Evolutionary conservation across 1,139 yeast species (phyloP).

Genomic region (Zygosaccharomyces pseudobailii): DNA sequence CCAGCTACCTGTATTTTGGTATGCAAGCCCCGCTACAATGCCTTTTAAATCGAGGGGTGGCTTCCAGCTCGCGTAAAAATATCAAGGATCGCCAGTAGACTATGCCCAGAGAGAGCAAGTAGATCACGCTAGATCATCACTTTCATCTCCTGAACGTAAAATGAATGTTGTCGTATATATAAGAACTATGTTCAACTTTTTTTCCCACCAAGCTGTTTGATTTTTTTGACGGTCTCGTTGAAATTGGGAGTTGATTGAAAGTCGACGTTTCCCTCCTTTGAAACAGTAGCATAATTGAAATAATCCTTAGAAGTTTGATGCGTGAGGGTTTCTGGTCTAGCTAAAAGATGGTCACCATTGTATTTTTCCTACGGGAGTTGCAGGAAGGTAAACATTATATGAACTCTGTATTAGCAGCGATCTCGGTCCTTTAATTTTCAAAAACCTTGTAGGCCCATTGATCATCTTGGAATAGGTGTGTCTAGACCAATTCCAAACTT

Average conservation of each 20-base stretch:
- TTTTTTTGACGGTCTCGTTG: slow-evolving; percentile 10
- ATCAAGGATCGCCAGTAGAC: too few relatives aligned
- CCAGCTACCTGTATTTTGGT: too few relatives aligned
- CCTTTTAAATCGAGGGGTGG: too few relatives aligned
- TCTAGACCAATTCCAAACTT: slow-evolving; percentile 13
- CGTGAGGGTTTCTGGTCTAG: slow-evolving; percentile 5
- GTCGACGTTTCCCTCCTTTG: slow-evolving; percentile 15
- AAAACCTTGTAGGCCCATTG: slow-evolving; percentile 21
- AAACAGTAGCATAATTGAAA: slow-evolving; percentile 21
- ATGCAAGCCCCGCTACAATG: too few relatives aligned
- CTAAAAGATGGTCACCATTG: slow-evolving; percentile 1
- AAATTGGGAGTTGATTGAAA: slow-evolving; percentile 24
- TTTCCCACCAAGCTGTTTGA: slow-evolving; percentile 8
- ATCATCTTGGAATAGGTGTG: slow-evolving; percentile 12
- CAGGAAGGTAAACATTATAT: slow-evolving; percentile 18
- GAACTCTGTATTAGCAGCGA: slow-evolving; percentile 29
- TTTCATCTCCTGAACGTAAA: not conserved
- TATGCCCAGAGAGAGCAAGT: not conserved
- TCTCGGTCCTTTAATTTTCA: slow-evolving; percentile 33
- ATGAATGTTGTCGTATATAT: not conserved
- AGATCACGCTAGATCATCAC: not conserved
- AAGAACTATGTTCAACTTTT: not conserved
- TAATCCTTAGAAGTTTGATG: slow-evolving; percentile 17
- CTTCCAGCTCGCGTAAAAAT: too few relatives aligned
- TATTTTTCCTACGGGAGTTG: slow-evolving; percentile 6